Base-by-base conservation (phyloP, 2,329 filamentous ascomycete species). In the Nigrospora osmanthi region DNA sequence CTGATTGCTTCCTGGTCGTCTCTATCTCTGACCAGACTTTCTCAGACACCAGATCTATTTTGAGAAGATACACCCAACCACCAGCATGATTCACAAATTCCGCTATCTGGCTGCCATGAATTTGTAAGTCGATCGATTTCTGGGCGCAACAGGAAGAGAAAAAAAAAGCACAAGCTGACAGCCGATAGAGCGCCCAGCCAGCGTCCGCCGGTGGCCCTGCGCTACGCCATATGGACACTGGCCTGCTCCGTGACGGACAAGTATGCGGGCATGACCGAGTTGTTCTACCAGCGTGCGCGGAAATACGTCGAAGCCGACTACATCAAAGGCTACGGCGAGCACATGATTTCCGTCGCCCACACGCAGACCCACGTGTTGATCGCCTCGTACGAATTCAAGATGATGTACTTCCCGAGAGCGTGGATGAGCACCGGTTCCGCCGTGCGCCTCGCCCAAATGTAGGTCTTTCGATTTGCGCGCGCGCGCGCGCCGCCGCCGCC, bases 191-290 rank as follows among this genome's bases (percentile, higher is more conserved):
- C 88, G n/a, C 89, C 89, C 15, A 82, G 82, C 50, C 83, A 89
- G 69, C 81, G 91, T 23, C 91, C 93, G 2, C 89, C 91, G 0
- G 81, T 95, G 30, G 89, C 86, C 52, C 69, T 98, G 41, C 82
- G 93, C 54, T 98, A 98, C 66, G 89, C 87, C 45, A 94, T 97
- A 74, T 97, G 91, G 91, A 87, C 85, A n/a, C 70, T 89, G 57
- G 89, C 91, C n/a, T 90, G 89, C 50, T 85, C 87, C 6, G 78
- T 90, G 37, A 82, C 80, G 3, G 89, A 95, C 47, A 93, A 89
- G 59, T 96, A 87, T 61, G 72, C 76, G 32, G 78, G 80, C 44
- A 66, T 95, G 13, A 89, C 89, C 58, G 85, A 90, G 44, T 80
- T 95, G 50, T 96, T 97, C 62, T 98, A 98, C 62, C 81, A 86